Percentiles rank a stretch among this genome's conserved stretches.
Conservation (phyloP, 2,329 filamentous ascomycete species). For the Niveomyces coronatus region DNA sequence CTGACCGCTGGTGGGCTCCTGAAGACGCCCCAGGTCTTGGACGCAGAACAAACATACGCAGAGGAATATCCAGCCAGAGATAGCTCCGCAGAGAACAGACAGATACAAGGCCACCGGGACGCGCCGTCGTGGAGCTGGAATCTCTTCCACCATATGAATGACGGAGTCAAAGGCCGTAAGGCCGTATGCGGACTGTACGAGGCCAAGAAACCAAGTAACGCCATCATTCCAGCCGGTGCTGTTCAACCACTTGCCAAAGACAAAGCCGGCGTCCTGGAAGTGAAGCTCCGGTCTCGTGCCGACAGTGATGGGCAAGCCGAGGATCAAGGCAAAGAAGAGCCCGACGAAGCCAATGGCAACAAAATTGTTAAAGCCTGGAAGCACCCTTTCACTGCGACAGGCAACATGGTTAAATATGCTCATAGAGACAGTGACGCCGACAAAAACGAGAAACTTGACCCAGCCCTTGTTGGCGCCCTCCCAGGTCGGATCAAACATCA, state of each 20-base stretch:
- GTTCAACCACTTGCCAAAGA: constrained; percentile 39
- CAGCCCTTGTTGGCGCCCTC: constrained; percentile 34
- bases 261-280: constrained; percentile 40
- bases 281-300: constrained; percentile 31
- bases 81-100: constrained; percentile 37
- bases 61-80: constrained; percentile 41
- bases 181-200: constrained; percentile 46
- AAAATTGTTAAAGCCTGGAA: constrained; percentile 44
- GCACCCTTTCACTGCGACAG: constrained; percentile 31
- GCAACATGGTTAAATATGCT: constrained; percentile 41
- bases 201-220: constrained; percentile 47
- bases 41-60: constrained; percentile 41
- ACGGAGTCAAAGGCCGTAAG: constrained; percentile 48
- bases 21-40: constrained; percentile 31
- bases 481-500: constrained; percentile 41
- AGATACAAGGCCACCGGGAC: constrained; percentile 42
- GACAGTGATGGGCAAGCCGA: constrained; percentile 42
- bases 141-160: constrained; percentile 49
- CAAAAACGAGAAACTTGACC: constrained; percentile 44
- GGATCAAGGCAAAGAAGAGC: constrained; percentile 40
- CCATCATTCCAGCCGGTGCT: constrained; percentile 41
- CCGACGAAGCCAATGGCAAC: constrained; percentile 41
- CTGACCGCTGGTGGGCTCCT: constrained; percentile 28
- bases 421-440: constrained; percentile 36
- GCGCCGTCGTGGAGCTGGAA: constrained; percentile 39